These are phyloP conservation scores for Leccinum rimulosum DNA, from an alignment of 768 basidiomycete genomes.

Conservation along the genomic window DNA sequence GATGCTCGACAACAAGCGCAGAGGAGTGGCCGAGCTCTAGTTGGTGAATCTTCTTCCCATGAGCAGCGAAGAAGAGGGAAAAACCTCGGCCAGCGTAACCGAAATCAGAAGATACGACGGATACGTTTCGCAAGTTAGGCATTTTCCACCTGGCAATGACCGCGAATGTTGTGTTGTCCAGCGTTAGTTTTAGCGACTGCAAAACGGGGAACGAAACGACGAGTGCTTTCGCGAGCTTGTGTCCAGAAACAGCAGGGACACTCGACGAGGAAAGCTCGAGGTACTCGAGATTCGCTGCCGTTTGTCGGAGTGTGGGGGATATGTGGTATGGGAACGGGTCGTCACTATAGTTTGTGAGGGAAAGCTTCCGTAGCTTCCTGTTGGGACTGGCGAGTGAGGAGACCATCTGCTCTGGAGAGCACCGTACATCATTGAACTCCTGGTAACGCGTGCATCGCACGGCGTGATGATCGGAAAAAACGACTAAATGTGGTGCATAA, in stretches of 20 bases:
- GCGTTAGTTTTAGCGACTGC: constrained; percentile 64
- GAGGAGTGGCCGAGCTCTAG: constrained; percentile 74
- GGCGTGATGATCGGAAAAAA: constrained; percentile 64
- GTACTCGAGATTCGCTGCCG: constrained; percentile 57
- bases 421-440: constrained; percentile 41
- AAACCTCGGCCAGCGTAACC: constrained; percentile 67
- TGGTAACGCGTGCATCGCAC: constrained; percentile 55
- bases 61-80: constrained; percentile 59
- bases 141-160: constrained; percentile 66
- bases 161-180: constrained; percentile 69
- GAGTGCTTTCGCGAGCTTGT: constrained; percentile 18
- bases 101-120: constrained; percentile 69
- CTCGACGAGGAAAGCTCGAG: constrained; percentile 64
- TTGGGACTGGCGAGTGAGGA: constrained; percentile 54
- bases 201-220: constrained; percentile 54
- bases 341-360: constrained; percentile 75
- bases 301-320: constrained; percentile 49
- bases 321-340: constrained; percentile 53
- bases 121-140: constrained; percentile 60
- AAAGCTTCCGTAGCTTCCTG: constrained; percentile 53
- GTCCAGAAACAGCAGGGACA: constrained; percentile 39
- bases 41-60: constrained; percentile 59
- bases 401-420: constrained; percentile 57
- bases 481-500: constrained; percentile 54
- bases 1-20: constrained; percentile 64